Conservation (phyloP, 1,284 basidiomycete genomes). For the Apiotrichum sp. region DNA sequence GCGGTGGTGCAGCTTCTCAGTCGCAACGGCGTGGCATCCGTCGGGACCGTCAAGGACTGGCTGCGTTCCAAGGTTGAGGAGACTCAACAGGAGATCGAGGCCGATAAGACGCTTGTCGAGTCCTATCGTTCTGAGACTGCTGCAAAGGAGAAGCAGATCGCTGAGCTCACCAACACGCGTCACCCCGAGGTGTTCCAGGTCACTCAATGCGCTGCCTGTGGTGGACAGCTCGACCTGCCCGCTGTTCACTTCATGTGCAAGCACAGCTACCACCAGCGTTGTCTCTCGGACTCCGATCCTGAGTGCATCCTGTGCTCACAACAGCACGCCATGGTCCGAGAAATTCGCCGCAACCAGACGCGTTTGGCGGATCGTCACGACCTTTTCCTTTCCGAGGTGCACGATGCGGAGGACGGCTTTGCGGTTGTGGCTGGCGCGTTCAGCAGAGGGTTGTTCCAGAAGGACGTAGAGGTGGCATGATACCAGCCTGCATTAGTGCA, state of each 20-base stretch:
- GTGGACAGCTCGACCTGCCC: constrained; percentile 82
- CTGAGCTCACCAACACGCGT: constrained; percentile 66
- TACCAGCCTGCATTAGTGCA: not conserved
- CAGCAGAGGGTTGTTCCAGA: constrained; percentile 56
- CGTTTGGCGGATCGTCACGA: constrained; percentile 77
- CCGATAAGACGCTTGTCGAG: constrained; percentile 70
- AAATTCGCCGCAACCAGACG: constrained; percentile 77
- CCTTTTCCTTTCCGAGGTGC: constrained; percentile 76
- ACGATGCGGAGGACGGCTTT: constrained; percentile 77
- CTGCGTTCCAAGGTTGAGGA: constrained; percentile 68
- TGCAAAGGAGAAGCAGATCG: constrained; percentile 73
- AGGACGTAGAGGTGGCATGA: constrained; percentile 4
- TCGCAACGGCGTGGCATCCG: constrained; percentile 75
- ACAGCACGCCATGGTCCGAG: constrained; percentile 80
- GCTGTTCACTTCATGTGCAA: constrained; percentile 97
- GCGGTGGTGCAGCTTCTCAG: constrained; percentile 83
- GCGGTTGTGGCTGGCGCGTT: constrained; percentile 73
- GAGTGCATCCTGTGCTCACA: constrained; percentile 84
- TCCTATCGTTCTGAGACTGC: constrained; percentile 82
- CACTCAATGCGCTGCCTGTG: constrained; percentile 80
- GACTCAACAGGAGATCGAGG: constrained; percentile 68
- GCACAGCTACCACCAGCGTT: constrained; percentile 92
- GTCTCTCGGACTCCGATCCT: constrained; percentile 72
- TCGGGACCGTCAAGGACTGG: constrained; percentile 87
- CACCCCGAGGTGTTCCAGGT: constrained; percentile 87